Evolutionary conservation across 2,329 filamentous ascomycete genomes (phyloP), one percentile per base, ranked within the genome.

Genomic region (Rhinocladiella similis): DNA sequence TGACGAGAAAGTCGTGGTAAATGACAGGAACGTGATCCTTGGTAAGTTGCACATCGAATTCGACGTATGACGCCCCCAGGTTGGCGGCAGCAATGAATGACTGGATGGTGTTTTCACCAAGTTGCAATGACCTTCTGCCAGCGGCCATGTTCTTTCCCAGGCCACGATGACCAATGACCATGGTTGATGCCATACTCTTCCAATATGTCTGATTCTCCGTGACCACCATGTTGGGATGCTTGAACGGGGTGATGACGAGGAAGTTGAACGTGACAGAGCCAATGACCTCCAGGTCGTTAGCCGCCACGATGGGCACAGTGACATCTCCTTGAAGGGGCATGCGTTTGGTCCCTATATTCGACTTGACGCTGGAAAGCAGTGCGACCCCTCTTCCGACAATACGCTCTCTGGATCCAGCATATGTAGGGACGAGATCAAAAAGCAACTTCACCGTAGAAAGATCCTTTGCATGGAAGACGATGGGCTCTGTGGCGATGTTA

Each of bases 1-100:
- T 96, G 70, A 99, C 94, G 13, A 97, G 80, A 68, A 99, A 99
- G 72, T 99, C 94, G 70, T 99, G 94, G 70, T 99, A 99, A 67
- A 99, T 96, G 63, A 99, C 93, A 0, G 94, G 94, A 1, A 99
- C 91, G 67, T 95, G 91, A 69, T 99, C 94, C 69, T 99, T 99
- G n/a, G 94, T 99, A 38, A 99, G 79, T 70, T 99, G 94, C 0
- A 99, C 94, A 70, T 99, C 94, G 67, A 84, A 84, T 65, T 88
- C 85, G 35, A 88, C 84, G 65, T 87, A 87, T 9, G 82, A 83
- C 12, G 84, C 94, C 7, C 94, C 94, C 50, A 99, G 75, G 64
- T 97, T 97, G 42, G 93, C 92, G 1, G 94, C 94, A 2, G 93
- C 91, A 68, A 97, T 96, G 74, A 99, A 99, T 0, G 94, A 97